Evolutionary conservation across 495 filamentous ascomycete genomes (phyloP).

Genomic region (Sporormia fimetaria): DNA sequence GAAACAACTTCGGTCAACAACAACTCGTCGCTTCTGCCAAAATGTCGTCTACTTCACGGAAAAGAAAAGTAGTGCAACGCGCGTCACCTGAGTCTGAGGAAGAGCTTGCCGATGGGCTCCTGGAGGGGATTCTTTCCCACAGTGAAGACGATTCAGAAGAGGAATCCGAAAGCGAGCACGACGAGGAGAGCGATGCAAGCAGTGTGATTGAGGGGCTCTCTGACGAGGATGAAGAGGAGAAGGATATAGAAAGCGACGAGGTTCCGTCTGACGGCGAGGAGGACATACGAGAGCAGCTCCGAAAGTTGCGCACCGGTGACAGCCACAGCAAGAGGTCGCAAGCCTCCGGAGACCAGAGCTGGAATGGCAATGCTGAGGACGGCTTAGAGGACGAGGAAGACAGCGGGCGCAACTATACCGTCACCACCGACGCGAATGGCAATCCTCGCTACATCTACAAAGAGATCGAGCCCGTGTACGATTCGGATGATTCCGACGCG

Average conservation of each 20-base stretch:
- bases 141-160: slow-evolving; percentile 38
- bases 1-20: not conserved
- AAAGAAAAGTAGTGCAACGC: slow-evolving; percentile 18
- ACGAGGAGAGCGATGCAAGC: slow-evolving; percentile 28
- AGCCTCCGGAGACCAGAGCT: slow-evolving; percentile 2
- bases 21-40: not conserved
- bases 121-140: slow-evolving; percentile 54
- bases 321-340: slow-evolving; percentile 16
- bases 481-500: slow-evolving; percentile 84
- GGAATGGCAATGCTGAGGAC: slow-evolving; percentile 29
- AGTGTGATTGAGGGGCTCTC: slow-evolving; percentile 7
- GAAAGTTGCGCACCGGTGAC: slow-evolving; percentile 23
- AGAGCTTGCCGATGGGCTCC: slow-evolving; percentile 50
- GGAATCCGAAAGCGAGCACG: slow-evolving; percentile 32
- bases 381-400: slow-evolving; percentile 31
- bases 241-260: slow-evolving; percentile 45
- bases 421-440: slow-evolving; percentile 59
- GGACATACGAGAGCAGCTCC: slow-evolving; percentile 27
- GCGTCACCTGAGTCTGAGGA: slow-evolving; percentile 31
- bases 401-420: slow-evolving; percentile 44
- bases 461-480: slow-evolving; percentile 91
- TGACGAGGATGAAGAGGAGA: slow-evolving; percentile 39
- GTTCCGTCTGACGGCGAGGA: slow-evolving; percentile 44
- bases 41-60: slow-evolving; percentile 21
- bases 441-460: slow-evolving; percentile 66